Evolutionary conservation across 306 rosid genomes (phyloP).

Genomic region (Purshia tridentata): DNA sequence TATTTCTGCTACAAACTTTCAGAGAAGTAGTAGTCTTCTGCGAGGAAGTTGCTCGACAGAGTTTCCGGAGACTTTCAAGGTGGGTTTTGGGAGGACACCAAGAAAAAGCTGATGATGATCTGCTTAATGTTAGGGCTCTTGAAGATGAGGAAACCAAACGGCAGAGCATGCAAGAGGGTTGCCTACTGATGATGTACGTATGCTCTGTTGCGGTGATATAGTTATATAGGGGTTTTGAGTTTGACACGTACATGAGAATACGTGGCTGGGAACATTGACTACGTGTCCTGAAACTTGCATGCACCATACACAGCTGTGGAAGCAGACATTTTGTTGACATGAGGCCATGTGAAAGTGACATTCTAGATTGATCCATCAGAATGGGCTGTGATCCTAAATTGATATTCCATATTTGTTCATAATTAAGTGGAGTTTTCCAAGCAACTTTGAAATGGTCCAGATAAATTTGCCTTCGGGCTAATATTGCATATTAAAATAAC

Average conservation of each 20-base stretch:
- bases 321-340: conserved; percentile 15
- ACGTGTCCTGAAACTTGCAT: conserved; percentile 15
- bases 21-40: neutral
- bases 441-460: no score
- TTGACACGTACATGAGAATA: conserved; percentile 33
- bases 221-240: neutral
- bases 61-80: neutral
- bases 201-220: no score
- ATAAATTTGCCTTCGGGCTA: no score
- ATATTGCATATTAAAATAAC: no score
- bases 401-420: neutral
- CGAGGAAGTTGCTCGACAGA: neutral
- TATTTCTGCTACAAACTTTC: conserved; percentile 30
- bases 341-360: conserved; percentile 9
- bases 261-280: conserved; percentile 28
- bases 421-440: no score
- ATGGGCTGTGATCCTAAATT: no score
- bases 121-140: neutral
- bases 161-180: neutral
- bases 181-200: no score
- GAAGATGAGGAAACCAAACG: neutral
- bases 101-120: conserved; percentile 8
- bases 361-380: no score
- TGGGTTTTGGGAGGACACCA: neutral
- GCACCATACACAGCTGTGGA: conserved; percentile 22